A percentile compares a stretch with the other conserved stretches of the same genome.
Conservation (phyloP, 1,139 yeast genomes). For the Suhomyces yuchorum region DNA sequence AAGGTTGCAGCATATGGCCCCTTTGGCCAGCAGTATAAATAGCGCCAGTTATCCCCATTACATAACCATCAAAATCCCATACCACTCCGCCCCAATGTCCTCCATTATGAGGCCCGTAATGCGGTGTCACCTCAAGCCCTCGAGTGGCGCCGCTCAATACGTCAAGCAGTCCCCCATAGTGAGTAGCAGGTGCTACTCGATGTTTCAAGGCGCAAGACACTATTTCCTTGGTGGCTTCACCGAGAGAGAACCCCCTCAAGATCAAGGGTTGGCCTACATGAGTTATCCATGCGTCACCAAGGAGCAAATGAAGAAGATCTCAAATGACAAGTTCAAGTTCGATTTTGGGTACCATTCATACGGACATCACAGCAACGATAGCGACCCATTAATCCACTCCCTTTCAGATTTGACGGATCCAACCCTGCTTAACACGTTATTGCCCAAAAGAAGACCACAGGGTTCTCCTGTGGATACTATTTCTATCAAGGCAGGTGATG, state of each 20-base stretch:
- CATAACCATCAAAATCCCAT: background rate
- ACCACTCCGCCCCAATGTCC: background rate
- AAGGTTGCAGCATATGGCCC: background rate
- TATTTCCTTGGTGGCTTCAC: constrained; percentile 29
- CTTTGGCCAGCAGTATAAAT: background rate
- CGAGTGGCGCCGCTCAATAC: background rate
- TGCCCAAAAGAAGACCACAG: constrained; percentile 55
- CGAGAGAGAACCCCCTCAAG: constrained; percentile 19
- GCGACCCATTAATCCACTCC: constrained; percentile 49
- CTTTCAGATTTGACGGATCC: constrained; percentile 56
- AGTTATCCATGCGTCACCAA: constrained; percentile 44
- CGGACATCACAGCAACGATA: constrained; percentile 48
- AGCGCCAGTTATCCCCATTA: background rate
- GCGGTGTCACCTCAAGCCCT: background rate
- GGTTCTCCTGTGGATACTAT: constrained; percentile 58
- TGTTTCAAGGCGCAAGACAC: constrained; percentile 31
- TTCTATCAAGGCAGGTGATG: constrained; percentile 60
- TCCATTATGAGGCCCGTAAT: background rate
- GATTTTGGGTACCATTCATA: constrained; percentile 50
- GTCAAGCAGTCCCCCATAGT: background rate
- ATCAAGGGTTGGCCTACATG: constrained; percentile 41
- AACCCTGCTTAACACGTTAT: constrained; percentile 45
- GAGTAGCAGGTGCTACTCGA: background rate
- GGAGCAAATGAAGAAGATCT: constrained; percentile 40
- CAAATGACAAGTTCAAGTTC: constrained; percentile 46